A percentile compares a stretch with the other conserved stretches of the same genome.
phyloP scores from a whole-genome alignment of 148 eudicot genomes.

The Cornus suecica region DNA sequence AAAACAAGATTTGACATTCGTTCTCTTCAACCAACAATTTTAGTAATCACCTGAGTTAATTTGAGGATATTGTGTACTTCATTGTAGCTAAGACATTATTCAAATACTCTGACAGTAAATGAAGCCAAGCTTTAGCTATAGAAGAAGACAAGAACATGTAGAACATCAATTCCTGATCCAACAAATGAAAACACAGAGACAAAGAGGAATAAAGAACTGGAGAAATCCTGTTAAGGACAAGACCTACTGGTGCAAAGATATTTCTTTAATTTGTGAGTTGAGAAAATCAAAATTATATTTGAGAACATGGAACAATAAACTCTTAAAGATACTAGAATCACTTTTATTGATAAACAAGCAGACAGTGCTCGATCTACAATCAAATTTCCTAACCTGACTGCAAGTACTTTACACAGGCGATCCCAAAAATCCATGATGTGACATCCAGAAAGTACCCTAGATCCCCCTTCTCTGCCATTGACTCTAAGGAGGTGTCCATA shows the following conservation, averaged over 20 bases:
- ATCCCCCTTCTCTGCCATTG: conserved; percentile 94
- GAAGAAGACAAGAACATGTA: neutral
- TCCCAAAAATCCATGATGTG: conserved; percentile 97
- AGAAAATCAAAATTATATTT: too few species aligned
- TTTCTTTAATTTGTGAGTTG: too few species aligned
- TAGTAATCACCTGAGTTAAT: neutral
- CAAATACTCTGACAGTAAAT: neutral
- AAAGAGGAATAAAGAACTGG: neutral
- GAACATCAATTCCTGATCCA: neutral
- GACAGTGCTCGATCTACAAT: conserved; percentile 25
- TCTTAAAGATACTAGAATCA: conserved; percentile 1
- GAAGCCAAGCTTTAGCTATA: neutral
- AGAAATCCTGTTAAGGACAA: neutral
- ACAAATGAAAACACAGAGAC: neutral
- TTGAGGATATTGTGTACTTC: neutral
- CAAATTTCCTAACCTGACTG: conserved; percentile 76
- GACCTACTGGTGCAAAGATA: neutral
- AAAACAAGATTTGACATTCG: neutral
- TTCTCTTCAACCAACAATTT: neutral
- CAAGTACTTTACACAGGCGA: conserved; percentile 79
- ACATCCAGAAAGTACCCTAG: conserved; percentile 73
- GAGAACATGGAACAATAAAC: neutral
- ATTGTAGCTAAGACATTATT: neutral
- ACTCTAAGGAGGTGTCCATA: conserved; percentile 93
- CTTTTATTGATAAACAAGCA: conserved; percentile 6